These are phyloP conservation scores for Acacia melanoxylon DNA, from an alignment of 306 rosid species.

Conservation along the genomic window DNA sequence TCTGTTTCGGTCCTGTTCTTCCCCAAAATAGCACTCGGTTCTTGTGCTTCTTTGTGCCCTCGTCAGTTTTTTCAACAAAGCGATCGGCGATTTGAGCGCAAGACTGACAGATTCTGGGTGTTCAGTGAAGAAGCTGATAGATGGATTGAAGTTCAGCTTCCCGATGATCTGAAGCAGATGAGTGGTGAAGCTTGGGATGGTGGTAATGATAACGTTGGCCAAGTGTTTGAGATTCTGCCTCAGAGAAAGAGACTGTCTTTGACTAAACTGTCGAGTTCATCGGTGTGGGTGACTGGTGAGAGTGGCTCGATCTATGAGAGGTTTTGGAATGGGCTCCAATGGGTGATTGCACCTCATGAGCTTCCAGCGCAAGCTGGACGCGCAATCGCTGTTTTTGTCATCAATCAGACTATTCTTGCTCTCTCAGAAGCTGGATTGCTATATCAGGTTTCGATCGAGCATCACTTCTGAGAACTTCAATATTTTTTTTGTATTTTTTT, in stretches of 20 bases:
- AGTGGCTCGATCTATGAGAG: slow-evolving; percentile 95
- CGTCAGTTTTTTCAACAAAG: slow-evolving; percentile 46
- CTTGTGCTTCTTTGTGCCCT: slow-evolving; percentile 58
- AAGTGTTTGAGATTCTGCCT: slow-evolving; percentile 32
- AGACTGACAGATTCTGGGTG: slow-evolving; percentile 80
- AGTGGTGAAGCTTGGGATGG: neutral
- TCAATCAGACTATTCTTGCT: slow-evolving; percentile 75
- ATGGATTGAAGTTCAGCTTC: slow-evolving; percentile 82
- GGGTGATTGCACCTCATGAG: slow-evolving; percentile 91
- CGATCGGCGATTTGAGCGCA: slow-evolving; percentile 60
- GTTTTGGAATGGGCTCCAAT: slow-evolving; percentile 95
- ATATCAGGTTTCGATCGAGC: slow-evolving; percentile 54
- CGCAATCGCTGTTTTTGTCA: slow-evolving; percentile 63
- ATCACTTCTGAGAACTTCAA: slow-evolving; percentile 1
- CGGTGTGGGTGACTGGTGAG: slow-evolving; percentile 85
- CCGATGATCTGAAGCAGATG: slow-evolving; percentile 52
- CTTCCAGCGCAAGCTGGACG: slow-evolving; percentile 61
- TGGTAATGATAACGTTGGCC: neutral
- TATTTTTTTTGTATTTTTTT: neutral
- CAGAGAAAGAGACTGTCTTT: slow-evolving; percentile 75
- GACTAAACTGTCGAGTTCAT: slow-evolving; percentile 72
- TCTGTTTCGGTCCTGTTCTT: neutral
- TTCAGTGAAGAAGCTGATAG: slow-evolving; percentile 64
- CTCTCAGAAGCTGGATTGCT: slow-evolving; percentile 75
- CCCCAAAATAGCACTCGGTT: slow-evolving; percentile 27